These are phyloP conservation scores for Ophiostoma sp. DNA, from an alignment of 2,329 filamentous ascomycete genomes.

Conservation along the genomic window DNA sequence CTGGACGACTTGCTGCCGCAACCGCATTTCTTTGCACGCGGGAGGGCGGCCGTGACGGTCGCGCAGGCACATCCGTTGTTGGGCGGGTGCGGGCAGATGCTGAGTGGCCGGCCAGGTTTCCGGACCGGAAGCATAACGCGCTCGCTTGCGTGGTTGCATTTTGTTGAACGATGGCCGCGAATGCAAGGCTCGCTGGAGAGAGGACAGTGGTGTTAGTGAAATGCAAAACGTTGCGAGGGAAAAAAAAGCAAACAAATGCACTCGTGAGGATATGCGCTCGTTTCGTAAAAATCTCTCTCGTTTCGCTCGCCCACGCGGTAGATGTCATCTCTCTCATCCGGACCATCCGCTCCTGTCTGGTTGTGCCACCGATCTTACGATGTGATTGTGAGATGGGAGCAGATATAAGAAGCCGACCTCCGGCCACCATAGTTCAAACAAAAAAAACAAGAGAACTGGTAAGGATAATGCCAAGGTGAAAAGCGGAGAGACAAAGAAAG, in stretches of 20 bases:
- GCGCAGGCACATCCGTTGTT: constrained; percentile 63
- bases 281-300: not conserved
- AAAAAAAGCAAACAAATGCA: constrained; percentile 13
- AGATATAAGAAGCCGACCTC: not conserved
- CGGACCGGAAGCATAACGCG: constrained; percentile 69
- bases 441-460: not conserved
- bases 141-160: constrained; percentile 68
- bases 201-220: not conserved
- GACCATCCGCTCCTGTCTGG: not conserved
- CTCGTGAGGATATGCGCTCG: constrained; percentile 1
- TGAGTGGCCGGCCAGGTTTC: constrained; percentile 70
- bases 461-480: not conserved
- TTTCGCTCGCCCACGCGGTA: not conserved
- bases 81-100: constrained; percentile 66
- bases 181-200: constrained; percentile 67
- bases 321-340: not conserved
- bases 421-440: not conserved
- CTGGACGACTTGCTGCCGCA: constrained; percentile 40
- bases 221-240: not conserved
- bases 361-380: not conserved
- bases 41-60: constrained; percentile 64
- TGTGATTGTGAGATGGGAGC: not conserved
- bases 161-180: constrained; percentile 72
- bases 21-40: constrained; percentile 56
- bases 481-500: not conserved